Base-by-base conservation (phyloP, 2,329 filamentous ascomycete genomes). In the Trichothecium roseum region DNA sequence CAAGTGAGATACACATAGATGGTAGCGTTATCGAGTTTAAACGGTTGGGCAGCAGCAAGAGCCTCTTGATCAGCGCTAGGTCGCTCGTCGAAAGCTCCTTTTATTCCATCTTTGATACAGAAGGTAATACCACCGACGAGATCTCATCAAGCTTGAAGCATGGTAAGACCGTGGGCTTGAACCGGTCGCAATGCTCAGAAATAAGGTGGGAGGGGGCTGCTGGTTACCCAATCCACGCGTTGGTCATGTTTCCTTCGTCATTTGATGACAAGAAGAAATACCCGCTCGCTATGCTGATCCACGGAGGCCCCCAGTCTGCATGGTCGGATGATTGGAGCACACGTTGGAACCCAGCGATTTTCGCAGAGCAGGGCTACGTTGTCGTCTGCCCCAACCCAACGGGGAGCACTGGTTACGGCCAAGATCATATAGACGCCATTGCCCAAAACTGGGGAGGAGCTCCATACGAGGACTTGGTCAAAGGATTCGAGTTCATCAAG, bases 331-430 rank as follows among this genome's bases (percentile, higher is more conserved):
- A 69, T 18, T 93, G 85, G 84, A 81, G 73, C 53, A 86, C 80
- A 3, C 69, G 86, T 14, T 94, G 86, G 86, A 93, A 93, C 52
- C 81, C 83, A 2, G 84, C 83, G 40, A 71, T 89, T 8, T 93
- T 86, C 51, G 85, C 86, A 4, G 85, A 93, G 54, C 84, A 89
- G 59, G 86, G 86, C 31, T 94, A 91, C 51, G 72, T 94, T 4
- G 84, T 82, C 16, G 76, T 94, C 32, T 71, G 77, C 34, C 84
- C 85, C 8, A 94, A 94, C 53, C 84, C 84, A 8, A 91, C 84
- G 0, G 86, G 86, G 14, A 84, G 77, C 48, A 87, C 84, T 5
- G 82, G 84, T 3, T 94, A 87, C 48, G 86, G 86, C 5, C 81
- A 89, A 60, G 69, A 72, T 22, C 73, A 89, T 37, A 76, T 78